Evolutionary conservation across 805 yeast species (phyloP), one percentile per base, ranked within the genome.

Genomic region (Candida broadrunensis): DNA sequence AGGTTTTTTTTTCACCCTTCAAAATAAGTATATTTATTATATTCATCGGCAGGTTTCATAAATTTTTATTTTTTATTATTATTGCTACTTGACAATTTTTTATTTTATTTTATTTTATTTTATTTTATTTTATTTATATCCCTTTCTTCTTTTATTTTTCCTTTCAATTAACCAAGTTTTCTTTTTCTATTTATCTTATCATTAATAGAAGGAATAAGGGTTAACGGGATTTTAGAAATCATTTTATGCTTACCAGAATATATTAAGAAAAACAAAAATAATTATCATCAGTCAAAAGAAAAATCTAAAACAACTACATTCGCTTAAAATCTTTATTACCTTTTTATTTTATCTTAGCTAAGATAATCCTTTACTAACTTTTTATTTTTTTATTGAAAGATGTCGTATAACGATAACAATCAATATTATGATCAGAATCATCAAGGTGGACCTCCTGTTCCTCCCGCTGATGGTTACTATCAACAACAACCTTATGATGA

Each of bases 361-460:
- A 21, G 6, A 7, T 21, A n/a, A n/a, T 21, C 38, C 15, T 15
- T 15, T 29, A 11, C 15, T 30, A 24, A 8, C 30, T 29, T 15
- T 32, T 29, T 23, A n/a, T n/a, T n/a, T n/a, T n/a, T n/a, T n/a
- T n/a, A n/a, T n/a, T n/a, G n/a, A n/a, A 21, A 70, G 78, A 78
- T 78, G 83, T 78, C 83, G 65, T 77, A 78, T 65, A 73, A 71
- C 75, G 82, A 78, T 66, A 67, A 63, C 58, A 59, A 66, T 57
- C 66, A 67, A 52, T 71, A 72, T 60, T 70, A 73, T 49, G 73
- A 64, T 43, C 77, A 77, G 33, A 72, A 73, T 48, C 72, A 73
- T 46, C 61, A 50, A 41, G 55, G 52, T 35, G 45, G 44, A 27
- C 39, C 35, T 26, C 35, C 36, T 23, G 41, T 33, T 26, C 35